A percentile compares a stretch with the other conserved stretches of the same genome.
Conservation (phyloP, 164 flowering plant genomes). For the Piper betle region DNA sequence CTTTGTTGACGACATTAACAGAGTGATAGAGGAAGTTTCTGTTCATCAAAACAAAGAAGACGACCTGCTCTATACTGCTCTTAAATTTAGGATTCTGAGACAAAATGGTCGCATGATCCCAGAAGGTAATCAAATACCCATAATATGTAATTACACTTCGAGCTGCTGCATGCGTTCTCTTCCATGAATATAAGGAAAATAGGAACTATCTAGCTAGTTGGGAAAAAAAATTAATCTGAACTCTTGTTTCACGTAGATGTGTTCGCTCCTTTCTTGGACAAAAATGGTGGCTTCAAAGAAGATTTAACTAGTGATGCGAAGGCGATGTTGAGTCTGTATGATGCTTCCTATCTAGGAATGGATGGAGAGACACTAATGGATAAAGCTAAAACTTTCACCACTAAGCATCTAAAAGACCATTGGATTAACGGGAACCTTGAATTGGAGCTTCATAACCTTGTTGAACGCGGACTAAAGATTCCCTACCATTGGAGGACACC, state of each 20-base stretch:
- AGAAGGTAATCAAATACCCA: no score
- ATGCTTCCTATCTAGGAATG: slow-evolving; percentile 25
- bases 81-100: no score
- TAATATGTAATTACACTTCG: no score
- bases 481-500: slow-evolving; percentile 25
- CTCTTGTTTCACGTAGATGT: slow-evolving; percentile 12
- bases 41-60: no score
- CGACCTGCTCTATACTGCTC: no score
- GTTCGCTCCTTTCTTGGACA: slow-evolving; percentile 17
- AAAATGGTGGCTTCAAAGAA: slow-evolving; percentile 12
- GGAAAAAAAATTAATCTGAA: no score
- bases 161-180: no score
- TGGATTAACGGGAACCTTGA: slow-evolving; percentile 5
- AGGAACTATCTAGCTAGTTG: no score
- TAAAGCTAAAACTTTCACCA: slow-evolving; percentile 16
- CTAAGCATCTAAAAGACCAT: slow-evolving; percentile 5
- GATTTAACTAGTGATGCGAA: slow-evolving; percentile 6
- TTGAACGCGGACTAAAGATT: slow-evolving; percentile 21
- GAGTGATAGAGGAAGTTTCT: no score
- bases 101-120: no score
- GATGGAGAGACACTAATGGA: slow-evolving; percentile 22
- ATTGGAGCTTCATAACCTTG: slow-evolving; percentile 4
- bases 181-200: no score
- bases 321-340: slow-evolving; percentile 25
- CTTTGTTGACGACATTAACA: no score